These are phyloP conservation scores for Cyamopsis tetragonoloba DNA, from an alignment of 306 rosid species.

Conservation along the genomic window DNA sequence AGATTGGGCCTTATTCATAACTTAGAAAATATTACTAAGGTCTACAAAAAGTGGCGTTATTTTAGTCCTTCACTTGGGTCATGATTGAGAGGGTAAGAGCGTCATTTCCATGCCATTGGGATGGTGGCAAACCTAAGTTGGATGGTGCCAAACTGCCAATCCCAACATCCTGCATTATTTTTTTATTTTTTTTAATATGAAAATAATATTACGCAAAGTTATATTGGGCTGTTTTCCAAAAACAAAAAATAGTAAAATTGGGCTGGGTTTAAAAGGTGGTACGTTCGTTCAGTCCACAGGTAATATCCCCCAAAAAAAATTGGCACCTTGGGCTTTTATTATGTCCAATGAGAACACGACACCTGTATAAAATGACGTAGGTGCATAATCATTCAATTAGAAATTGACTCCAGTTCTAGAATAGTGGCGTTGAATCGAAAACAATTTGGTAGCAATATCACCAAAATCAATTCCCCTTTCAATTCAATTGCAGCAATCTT, in stretches of 20 bases:
- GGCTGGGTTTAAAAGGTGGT: background rate
- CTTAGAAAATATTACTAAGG: no score
- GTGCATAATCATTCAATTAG: background rate
- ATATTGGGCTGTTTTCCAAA: background rate
- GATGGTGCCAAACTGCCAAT: no score
- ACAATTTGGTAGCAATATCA: background rate
- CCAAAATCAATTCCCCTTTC: background rate
- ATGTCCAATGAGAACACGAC: background rate
- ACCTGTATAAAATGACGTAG: slow-evolving; percentile 8
- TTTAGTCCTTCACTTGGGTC: no score
- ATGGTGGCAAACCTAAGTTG: no score
- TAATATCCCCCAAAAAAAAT: background rate
- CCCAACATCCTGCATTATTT: no score
- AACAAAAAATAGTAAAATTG: background rate
- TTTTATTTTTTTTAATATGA: no score
- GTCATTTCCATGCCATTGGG: no score
- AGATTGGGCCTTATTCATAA: no score
- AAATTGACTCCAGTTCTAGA: background rate
- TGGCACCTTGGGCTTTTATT: background rate
- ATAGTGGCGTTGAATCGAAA: background rate
- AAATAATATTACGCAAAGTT: no score
- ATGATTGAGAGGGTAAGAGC: no score
- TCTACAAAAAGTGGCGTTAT: no score
- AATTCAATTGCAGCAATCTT: slow-evolving; percentile 15
- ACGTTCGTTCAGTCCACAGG: background rate